phyloP scores from a whole-genome alignment of 2,329 filamentous ascomycete genomes.

The Nemania abortiva region DNA sequence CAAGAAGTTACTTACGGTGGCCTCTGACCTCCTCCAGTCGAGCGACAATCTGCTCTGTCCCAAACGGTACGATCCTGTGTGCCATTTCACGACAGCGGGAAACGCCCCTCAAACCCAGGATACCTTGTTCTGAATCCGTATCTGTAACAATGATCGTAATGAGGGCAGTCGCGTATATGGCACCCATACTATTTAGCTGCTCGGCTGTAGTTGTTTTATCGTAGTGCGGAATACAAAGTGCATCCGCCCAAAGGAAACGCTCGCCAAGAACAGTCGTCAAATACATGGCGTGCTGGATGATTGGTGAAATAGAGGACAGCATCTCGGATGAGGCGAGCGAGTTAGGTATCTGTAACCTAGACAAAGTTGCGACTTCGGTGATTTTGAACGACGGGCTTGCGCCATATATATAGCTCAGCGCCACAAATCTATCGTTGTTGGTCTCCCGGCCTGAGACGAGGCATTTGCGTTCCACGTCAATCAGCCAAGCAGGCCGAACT shows the following conservation, averaged over 20 bases:
- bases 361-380: neutral
- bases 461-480: neutral
- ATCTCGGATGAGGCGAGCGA: neutral
- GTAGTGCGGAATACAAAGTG: neutral
- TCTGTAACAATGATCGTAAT: neutral
- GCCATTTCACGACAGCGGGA: neutral
- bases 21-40: neutral
- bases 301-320: neutral
- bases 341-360: neutral
- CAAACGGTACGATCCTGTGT: neutral
- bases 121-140: neutral
- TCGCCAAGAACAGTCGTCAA: neutral
- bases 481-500: neutral
- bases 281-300: neutral
- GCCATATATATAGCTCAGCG: neutral
- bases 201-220: neutral
- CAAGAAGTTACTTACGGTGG: neutral
- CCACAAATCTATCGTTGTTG: neutral
- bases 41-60: neutral
- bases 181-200: neutral
- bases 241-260: constrained; percentile 2
- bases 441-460: neutral
- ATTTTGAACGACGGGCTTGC: neutral
- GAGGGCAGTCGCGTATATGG: neutral
- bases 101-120: neutral